Conservation (phyloP, 345 rosid genomes). For the Nasturtium officinale region DNA sequence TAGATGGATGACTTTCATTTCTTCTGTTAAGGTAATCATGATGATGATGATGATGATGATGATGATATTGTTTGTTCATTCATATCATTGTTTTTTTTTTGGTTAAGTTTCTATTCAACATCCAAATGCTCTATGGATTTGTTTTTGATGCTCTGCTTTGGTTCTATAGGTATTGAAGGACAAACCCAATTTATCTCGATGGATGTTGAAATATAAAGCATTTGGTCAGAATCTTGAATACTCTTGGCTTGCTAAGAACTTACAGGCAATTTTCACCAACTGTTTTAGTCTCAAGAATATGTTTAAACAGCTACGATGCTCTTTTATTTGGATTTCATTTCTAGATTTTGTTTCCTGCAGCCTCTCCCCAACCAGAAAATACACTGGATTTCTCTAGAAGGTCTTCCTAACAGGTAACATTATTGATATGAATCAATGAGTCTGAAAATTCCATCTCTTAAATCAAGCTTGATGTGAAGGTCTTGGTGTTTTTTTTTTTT, state of each 20-base stretch:
- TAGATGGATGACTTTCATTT: slow-evolving; percentile 91
- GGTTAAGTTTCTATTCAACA: background rate
- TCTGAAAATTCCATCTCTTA: slow-evolving; percentile 8
- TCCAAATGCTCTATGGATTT: background rate
- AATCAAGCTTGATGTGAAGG: slow-evolving; percentile 14
- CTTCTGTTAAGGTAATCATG: slow-evolving; percentile 67
- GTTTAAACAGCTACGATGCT: background rate
- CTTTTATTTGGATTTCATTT: background rate
- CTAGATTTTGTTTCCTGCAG: slow-evolving; percentile 48
- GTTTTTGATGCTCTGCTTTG: slow-evolving; percentile 1
- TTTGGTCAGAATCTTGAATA: slow-evolving; percentile 78
- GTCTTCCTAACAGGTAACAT: slow-evolving; percentile 73
- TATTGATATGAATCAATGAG: background rate
- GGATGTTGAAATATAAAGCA: slow-evolving; percentile 83
- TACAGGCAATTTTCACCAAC: slow-evolving; percentile 59
- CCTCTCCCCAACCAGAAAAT: slow-evolving; percentile 88
- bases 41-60: no score
- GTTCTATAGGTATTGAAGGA: slow-evolving; percentile 64
- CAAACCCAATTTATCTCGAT: slow-evolving; percentile 73
- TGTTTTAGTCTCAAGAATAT: background rate
- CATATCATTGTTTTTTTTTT: background rate
- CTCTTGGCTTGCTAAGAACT: slow-evolving; percentile 92
- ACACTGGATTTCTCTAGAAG: slow-evolving; percentile 90
- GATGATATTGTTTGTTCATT: background rate
- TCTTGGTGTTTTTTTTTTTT: slow-evolving; percentile 9